Percentiles rank a stretch among this genome's conserved stretches.
These are phyloP conservation scores for Rhodamnia rubescens DNA, from an alignment of 345 rosid genomes.

Conservation along the genomic window DNA sequence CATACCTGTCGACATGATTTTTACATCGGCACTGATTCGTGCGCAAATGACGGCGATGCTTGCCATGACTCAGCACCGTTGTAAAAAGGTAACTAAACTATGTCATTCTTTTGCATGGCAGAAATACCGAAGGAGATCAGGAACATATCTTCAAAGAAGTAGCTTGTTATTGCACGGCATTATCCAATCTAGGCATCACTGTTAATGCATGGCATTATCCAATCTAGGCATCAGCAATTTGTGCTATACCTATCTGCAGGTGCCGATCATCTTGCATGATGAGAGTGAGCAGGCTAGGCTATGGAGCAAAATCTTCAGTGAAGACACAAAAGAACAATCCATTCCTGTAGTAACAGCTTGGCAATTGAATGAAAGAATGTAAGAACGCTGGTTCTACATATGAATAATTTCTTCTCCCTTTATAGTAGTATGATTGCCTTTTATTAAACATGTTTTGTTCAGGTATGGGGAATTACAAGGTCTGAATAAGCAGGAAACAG, in stretches of 20 bases:
- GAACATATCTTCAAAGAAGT: not conserved
- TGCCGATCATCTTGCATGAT: constrained; percentile 68
- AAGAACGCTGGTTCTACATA: constrained; percentile 5
- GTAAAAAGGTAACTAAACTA: constrained; percentile 50
- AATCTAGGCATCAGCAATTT: not conserved
- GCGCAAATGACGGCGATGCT: constrained; percentile 99
- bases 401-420: not conserved
- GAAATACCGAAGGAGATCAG: not conserved
- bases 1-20: constrained; percentile 92
- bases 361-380: constrained; percentile 99
- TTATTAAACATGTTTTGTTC: not conserved
- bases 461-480: constrained; percentile 99
- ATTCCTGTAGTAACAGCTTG: constrained; percentile 85
- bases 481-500: constrained; percentile 92
- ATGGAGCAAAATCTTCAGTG: constrained; percentile 90
- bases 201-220: not conserved
- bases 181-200: not conserved
- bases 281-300: constrained; percentile 67
- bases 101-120: not conserved
- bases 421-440: not conserved
- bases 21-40: constrained; percentile 81
- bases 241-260: constrained; percentile 30
- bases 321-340: constrained; percentile 71
- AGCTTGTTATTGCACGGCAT: not conserved
- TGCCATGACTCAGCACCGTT: constrained; percentile 96